A percentile compares a stretch with the other conserved stretches of the same genome.
phyloP scores from a whole-genome alignment of 495 filamentous ascomycete genomes.

The Glutinoglossum americanum region DNA sequence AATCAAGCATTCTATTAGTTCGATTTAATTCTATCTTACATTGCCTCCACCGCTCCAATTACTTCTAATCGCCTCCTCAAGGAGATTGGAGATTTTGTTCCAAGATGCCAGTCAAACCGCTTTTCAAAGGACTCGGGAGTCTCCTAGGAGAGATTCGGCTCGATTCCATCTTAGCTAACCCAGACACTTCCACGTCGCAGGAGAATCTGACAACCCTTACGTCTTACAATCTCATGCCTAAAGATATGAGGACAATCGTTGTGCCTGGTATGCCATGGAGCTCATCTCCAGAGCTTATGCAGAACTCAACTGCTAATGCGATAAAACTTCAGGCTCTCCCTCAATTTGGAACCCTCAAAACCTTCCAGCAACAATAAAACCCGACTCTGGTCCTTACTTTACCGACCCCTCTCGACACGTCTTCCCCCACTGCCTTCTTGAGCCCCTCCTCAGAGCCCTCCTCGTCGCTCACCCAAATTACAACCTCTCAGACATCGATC shows the following conservation, averaged over 20 bases:
- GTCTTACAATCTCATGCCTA: not conserved
- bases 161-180: not conserved
- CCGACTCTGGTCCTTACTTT: not conserved
- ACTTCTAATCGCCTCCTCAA: too few relatives aligned
- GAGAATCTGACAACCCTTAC: not conserved
- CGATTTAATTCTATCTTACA: too few relatives aligned
- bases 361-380: not conserved
- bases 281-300: not conserved
- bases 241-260: not conserved
- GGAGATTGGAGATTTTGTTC: too few relatives aligned
- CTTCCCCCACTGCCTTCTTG: not conserved
- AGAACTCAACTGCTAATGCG: not conserved
- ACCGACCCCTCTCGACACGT: not conserved
- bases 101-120: not conserved
- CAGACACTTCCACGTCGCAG: not conserved
- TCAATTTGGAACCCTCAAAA: not conserved
- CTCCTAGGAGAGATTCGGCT: not conserved
- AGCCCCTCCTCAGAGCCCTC: not conserved
- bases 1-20: too few relatives aligned
- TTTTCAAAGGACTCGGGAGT: not conserved
- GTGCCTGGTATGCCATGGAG: not conserved
- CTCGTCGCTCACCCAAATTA: not conserved
- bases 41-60: too few relatives aligned
- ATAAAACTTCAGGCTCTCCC: not conserved
- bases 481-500: not conserved